Percentiles rank a stretch among this genome's conserved stretches.
Evolutionary conservation across 805 yeast genomes (phyloP).

Genomic region (Suhomyces vadensis): DNA sequence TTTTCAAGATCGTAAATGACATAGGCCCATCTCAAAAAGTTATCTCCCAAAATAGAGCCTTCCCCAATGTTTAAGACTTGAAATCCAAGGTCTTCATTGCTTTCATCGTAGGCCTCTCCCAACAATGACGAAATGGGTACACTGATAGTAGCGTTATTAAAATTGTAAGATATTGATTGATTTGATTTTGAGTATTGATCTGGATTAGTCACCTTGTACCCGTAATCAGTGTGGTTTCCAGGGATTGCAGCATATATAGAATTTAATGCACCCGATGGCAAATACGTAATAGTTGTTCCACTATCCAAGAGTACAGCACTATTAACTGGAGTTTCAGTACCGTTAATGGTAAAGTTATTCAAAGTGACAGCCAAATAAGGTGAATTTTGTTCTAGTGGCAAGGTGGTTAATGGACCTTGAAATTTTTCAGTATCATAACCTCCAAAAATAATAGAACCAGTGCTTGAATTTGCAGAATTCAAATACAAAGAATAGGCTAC

Average conservation of each 20-base stretch:
- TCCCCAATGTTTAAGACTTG: background rate
- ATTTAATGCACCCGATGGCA: background rate
- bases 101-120: conserved; percentile 11
- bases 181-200: conserved; percentile 3
- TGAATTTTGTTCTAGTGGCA: conserved; percentile 5
- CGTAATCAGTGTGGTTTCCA: background rate
- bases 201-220: conserved; percentile 22
- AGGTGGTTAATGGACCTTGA: background rate
- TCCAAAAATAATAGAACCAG: conserved; percentile 31
- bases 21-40: conserved; percentile 28
- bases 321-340: background rate
- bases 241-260: background rate
- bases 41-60: conserved; percentile 23
- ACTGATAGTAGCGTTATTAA: conserved; percentile 55
- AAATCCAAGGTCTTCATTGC: background rate
- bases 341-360: conserved; percentile 12
- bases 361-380: background rate
- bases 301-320: conserved; percentile 2
- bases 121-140: conserved; percentile 45
- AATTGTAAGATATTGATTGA: conserved; percentile 43
- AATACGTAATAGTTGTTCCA: conserved; percentile 9
- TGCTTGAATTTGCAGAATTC: conserved; percentile 16
- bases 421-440: conserved; percentile 30
- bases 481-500: conserved; percentile 26
- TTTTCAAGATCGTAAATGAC: conserved; percentile 28